Percentiles rank a stretch among this genome's conserved stretches.
phyloP scores from a whole-genome alignment of 768 basidiomycete species.

The Trametes elegans region DNA sequence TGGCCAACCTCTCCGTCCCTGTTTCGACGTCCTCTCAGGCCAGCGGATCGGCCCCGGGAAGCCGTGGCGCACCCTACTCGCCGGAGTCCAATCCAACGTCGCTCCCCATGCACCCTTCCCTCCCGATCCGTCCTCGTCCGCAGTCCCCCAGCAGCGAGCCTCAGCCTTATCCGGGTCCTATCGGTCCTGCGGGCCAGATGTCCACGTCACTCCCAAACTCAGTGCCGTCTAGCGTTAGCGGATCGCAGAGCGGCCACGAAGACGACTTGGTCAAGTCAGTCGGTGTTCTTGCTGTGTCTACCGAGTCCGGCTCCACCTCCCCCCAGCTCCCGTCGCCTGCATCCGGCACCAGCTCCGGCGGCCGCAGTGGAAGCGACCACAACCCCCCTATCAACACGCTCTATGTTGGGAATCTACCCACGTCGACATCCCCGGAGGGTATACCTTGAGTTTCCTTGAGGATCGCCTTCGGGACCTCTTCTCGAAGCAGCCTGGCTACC shows the following conservation, averaged over 20 bases:
- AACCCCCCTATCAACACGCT: slow-evolving; percentile 99
- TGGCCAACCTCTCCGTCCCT: slow-evolving; percentile 6
- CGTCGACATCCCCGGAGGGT: slow-evolving; percentile 67
- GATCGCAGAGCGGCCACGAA: slow-evolving; percentile 34
- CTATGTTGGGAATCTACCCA: slow-evolving; percentile 98
- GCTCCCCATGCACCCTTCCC: slow-evolving; percentile 28
- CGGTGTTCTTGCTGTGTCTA: slow-evolving; percentile 50
- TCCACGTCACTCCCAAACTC: slow-evolving; percentile 37
- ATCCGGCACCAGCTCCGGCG: slow-evolving; percentile 55
- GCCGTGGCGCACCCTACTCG: slow-evolving; percentile 27
- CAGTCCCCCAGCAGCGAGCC: slow-evolving; percentile 27
- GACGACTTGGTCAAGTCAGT: slow-evolving; percentile 34
- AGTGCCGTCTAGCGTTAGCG: slow-evolving; percentile 44
- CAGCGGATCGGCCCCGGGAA: slow-evolving; percentile 18
- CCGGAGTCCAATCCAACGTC: slow-evolving; percentile 27
- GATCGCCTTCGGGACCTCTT: slow-evolving; percentile 85
- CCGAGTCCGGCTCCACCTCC: slow-evolving; percentile 54
- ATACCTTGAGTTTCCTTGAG: slow-evolving; percentile 80
- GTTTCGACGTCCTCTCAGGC: slow-evolving; percentile 17
- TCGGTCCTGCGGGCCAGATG: neutral
- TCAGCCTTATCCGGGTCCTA: slow-evolving; percentile 5
- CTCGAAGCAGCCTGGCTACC: slow-evolving; percentile 75
- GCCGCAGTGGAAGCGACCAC: slow-evolving; percentile 63
- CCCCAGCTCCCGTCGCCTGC: slow-evolving; percentile 78
- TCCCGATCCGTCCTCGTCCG: slow-evolving; percentile 29